These are phyloP conservation scores for Talinum fruticosum DNA, from an alignment of 148 eudicot genomes.

Conservation along the genomic window DNA sequence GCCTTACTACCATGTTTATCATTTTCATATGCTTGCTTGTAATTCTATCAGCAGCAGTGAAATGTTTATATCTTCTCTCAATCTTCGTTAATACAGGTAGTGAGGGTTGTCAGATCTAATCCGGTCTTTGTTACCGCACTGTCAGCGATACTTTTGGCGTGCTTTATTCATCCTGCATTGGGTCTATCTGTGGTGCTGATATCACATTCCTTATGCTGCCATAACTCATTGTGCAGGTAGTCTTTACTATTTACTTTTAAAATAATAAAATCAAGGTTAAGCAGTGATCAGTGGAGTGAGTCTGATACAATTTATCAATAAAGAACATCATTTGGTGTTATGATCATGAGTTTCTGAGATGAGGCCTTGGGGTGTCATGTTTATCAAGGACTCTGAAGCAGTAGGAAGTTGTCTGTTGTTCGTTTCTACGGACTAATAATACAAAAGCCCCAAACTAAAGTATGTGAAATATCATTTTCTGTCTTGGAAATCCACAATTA, in stretches of 20 bases:
- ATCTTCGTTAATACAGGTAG: conserved; percentile 50
- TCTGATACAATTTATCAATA: not conserved
- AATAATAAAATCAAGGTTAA: not conserved
- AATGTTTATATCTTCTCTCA: conserved; percentile 12
- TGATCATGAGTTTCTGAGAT: not conserved
- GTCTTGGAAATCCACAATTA: not conserved
- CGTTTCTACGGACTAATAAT: not conserved
- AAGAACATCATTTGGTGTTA: not conserved
- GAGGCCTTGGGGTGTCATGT: not conserved
- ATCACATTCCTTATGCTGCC: conserved; percentile 73
- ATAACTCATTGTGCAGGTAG: conserved; percentile 81
- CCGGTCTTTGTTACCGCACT: conserved; percentile 52
- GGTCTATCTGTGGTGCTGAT: conserved; percentile 67
- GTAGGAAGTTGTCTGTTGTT: not conserved
- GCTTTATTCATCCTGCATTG: conserved; percentile 86
- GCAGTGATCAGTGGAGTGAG: not conserved
- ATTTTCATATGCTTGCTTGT: not conserved
- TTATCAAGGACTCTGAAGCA: not conserved
- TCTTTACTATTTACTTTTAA: conserved; percentile 11
- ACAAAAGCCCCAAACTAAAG: not conserved
- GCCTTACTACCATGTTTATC: not conserved
- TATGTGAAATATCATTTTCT: not conserved
- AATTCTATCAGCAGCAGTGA: not conserved
- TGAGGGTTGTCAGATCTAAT: conserved; percentile 52
- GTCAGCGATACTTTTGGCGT: conserved; percentile 56